Evolutionary conservation across 371 early-diverging fungal species (phyloP).

Genomic region (Circinella umbellata): DNA sequence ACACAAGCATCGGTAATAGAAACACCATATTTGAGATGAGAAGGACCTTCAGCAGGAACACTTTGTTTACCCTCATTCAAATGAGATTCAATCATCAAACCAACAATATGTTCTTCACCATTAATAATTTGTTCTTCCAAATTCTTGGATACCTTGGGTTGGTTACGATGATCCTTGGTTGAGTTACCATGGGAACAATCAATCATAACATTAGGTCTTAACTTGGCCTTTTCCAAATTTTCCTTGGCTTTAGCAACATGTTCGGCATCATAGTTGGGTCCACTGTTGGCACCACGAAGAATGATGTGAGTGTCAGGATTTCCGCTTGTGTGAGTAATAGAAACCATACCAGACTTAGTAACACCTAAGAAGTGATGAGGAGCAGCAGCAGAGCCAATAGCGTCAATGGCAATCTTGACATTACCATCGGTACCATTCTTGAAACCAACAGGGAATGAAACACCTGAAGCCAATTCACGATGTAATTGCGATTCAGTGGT

Average conservation of each 20-base stretch:
- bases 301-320: constrained; percentile 67
- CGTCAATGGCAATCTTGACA: constrained; percentile 87
- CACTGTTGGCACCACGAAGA: constrained; percentile 77
- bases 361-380: constrained; percentile 93
- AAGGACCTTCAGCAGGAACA: constrained; percentile 68
- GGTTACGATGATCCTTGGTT: constrained; percentile 73
- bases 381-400: constrained; percentile 84
- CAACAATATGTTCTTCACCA: constrained; percentile 74
- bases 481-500: constrained; percentile 94
- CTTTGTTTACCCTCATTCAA: constrained; percentile 83
- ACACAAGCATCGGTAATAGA: constrained; percentile 88
- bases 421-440: constrained; percentile 95
- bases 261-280: constrained; percentile 83
- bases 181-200: constrained; percentile 89
- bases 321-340: constrained; percentile 89
- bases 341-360: constrained; percentile 91
- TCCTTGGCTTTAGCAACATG: constrained; percentile 58
- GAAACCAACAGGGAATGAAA: constrained; percentile 95
- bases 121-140: constrained; percentile 61
- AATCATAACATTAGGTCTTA: constrained; percentile 73
- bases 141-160: constrained; percentile 59
- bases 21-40: constrained; percentile 76
- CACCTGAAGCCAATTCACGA: constrained; percentile 92
- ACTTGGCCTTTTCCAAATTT: constrained; percentile 62
- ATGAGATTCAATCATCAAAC: constrained; percentile 94